Conservation (phyloP, 805 yeast species). For the Starmerella gropengiesseri region DNA sequence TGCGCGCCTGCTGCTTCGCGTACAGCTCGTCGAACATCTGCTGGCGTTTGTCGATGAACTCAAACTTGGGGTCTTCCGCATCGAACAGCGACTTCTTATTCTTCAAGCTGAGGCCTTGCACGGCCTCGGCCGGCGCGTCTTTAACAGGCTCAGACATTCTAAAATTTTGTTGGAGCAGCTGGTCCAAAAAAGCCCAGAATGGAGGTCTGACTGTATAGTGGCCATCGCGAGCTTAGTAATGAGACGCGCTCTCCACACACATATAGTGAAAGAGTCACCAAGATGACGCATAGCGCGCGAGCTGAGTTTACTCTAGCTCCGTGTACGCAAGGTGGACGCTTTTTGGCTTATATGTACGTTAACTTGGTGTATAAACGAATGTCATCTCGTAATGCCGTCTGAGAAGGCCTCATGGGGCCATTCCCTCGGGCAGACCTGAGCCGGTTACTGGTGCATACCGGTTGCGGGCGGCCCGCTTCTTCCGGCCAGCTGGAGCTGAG, state of each 20-base stretch:
- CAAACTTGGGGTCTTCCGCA: conserved; percentile 60
- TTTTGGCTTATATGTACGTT: neutral
- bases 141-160: conserved; percentile 4
- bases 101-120: conserved; percentile 13
- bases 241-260: too few species aligned
- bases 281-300: too few species aligned
- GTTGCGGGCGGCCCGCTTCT: conserved; percentile 16
- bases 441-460: conserved; percentile 36
- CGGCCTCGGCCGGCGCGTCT: conserved; percentile 14
- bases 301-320: too few species aligned
- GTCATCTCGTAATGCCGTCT: neutral
- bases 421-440: conserved; percentile 16
- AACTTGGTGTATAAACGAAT: neutral
- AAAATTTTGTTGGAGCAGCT: conserved; percentile 2
- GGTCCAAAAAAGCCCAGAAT: too few species aligned
- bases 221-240: too few species aligned
- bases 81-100: conserved; percentile 21
- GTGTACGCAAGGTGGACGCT: too few species aligned
- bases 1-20: conserved; percentile 60
- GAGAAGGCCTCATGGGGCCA: neutral
- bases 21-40: conserved; percentile 69
- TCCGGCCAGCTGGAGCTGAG: conserved; percentile 5
- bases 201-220: too few species aligned
- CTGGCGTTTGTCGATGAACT: conserved; percentile 68
- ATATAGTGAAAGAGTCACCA: too few species aligned